These are phyloP conservation scores for Cercospora citrullina DNA, from an alignment of 2,329 filamentous ascomycete genomes.

Conservation along the genomic window DNA sequence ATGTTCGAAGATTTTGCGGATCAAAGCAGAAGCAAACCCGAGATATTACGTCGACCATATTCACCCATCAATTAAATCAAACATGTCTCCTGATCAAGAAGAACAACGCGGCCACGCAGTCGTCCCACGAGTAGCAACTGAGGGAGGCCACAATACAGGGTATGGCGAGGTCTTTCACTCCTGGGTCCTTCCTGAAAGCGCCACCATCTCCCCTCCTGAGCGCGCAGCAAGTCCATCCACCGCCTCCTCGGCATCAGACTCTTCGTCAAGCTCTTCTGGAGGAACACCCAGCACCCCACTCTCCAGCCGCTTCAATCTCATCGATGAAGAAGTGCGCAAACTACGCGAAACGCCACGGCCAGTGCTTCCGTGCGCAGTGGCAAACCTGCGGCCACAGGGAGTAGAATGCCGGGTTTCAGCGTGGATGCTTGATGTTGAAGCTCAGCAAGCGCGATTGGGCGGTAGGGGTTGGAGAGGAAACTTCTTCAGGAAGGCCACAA, in stretches of 20 bases:
- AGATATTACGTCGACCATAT: neutral
- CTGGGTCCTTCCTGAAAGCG: neutral
- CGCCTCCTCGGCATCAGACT: neutral
- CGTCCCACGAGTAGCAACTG: neutral
- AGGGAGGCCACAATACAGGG: neutral
- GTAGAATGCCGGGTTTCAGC: neutral
- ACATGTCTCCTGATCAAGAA: neutral
- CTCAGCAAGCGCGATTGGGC: neutral
- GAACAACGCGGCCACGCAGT: neutral
- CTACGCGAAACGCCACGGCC: neutral
- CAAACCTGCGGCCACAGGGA: neutral
- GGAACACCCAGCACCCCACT: neutral
- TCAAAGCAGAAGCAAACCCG: neutral
- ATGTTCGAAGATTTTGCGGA: neutral
- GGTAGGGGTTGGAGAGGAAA: neutral
- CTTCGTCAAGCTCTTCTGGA: neutral
- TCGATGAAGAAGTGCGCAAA: neutral
- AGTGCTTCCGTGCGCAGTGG: neutral
- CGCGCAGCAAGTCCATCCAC: constrained; percentile 3
- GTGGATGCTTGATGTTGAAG: constrained; percentile 7
- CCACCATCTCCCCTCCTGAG: neutral
- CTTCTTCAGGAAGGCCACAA: neutral
- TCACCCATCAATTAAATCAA: neutral
- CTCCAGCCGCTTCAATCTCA: neutral
- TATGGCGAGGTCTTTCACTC: neutral